phyloP scores from a whole-genome alignment of 306 rosid genomes.

The Fagus crenata region DNA sequence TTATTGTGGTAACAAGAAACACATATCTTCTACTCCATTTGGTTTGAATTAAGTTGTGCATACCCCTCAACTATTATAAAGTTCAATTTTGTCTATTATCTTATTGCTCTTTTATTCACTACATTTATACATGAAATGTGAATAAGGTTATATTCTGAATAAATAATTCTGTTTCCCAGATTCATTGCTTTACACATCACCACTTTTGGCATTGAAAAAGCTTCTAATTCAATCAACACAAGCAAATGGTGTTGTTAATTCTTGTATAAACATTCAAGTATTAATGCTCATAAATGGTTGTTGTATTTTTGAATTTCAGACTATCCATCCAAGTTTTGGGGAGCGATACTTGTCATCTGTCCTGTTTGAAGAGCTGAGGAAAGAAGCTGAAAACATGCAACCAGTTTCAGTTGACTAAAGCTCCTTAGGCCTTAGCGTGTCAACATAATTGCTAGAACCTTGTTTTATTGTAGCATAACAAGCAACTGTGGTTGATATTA shows the following conservation, averaged over 20 bases:
- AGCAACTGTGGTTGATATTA: not conserved
- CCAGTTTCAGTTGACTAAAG: constrained; percentile 84
- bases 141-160: not conserved
- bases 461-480: constrained; percentile 8
- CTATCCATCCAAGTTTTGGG: constrained; percentile 93
- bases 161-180: not conserved
- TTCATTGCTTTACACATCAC: not conserved
- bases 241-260: not conserved
- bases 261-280: not conserved
- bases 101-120: not conserved
- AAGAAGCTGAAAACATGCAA: constrained; percentile 92
- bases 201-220: not conserved
- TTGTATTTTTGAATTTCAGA: constrained; percentile 50
- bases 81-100: not conserved
- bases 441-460: constrained; percentile 9
- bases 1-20: constrained; percentile 73
- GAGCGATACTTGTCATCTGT: constrained; percentile 94
- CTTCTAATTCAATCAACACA: not conserved
- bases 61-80: not conserved
- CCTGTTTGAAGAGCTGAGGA: constrained; percentile 73
- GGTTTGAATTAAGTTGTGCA: not conserved
- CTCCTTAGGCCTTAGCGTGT: not conserved
- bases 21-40: not conserved
- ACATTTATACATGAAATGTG: not conserved
- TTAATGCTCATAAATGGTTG: constrained; percentile 9